These are phyloP conservation scores for Aspergillus conjunctus DNA, from an alignment of 495 filamentous ascomycete genomes.

Conservation along the genomic window DNA sequence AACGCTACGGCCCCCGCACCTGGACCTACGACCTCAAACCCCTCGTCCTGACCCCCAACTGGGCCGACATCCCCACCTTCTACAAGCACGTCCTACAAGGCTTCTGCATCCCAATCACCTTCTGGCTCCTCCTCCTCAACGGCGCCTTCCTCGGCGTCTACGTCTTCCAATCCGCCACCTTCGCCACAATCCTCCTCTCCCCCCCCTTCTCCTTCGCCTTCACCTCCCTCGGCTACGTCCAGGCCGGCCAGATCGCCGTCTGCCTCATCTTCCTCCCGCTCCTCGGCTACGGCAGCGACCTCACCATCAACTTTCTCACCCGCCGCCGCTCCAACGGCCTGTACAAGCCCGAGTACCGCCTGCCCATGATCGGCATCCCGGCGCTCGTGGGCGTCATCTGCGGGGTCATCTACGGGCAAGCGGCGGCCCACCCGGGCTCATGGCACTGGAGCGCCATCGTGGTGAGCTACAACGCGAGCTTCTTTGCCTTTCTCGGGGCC, in stretches of 20 bases:
- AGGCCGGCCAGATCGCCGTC: constrained; percentile 29
- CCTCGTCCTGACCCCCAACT: constrained; percentile 11
- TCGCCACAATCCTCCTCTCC: constrained; percentile 20
- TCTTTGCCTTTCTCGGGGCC: constrained; percentile 29
- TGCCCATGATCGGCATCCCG: constrained; percentile 28
- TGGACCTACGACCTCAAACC: constrained; percentile 22
- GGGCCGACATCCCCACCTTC: constrained; percentile 20
- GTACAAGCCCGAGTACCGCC: constrained; percentile 29
- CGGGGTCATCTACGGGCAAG: constrained; percentile 29
- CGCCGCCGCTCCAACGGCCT: constrained; percentile 21
- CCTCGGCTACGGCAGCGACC: constrained; percentile 30
- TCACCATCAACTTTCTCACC: constrained; percentile 19
- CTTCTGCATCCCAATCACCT: constrained; percentile 24
- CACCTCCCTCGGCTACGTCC: constrained; percentile 27
- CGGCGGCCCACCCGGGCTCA: constrained; percentile 18
- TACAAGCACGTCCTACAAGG: constrained; percentile 29
- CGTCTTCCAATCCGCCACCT: constrained; percentile 27
- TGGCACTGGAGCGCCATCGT: constrained; percentile 26
- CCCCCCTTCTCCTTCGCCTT: constrained; percentile 26
- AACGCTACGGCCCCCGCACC: constrained; percentile 21
- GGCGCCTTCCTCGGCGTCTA: constrained; percentile 29
- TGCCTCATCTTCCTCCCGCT: constrained; percentile 31
- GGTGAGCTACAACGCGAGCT: constrained; percentile 28
- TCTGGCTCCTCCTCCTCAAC: constrained; percentile 31
- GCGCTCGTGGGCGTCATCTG: constrained; percentile 24